A percentile compares a stretch with the other conserved stretches of the same genome.
Conservation (phyloP, 108 stramenopile species). For the Pseudonitzschia multiseries region DNA sequence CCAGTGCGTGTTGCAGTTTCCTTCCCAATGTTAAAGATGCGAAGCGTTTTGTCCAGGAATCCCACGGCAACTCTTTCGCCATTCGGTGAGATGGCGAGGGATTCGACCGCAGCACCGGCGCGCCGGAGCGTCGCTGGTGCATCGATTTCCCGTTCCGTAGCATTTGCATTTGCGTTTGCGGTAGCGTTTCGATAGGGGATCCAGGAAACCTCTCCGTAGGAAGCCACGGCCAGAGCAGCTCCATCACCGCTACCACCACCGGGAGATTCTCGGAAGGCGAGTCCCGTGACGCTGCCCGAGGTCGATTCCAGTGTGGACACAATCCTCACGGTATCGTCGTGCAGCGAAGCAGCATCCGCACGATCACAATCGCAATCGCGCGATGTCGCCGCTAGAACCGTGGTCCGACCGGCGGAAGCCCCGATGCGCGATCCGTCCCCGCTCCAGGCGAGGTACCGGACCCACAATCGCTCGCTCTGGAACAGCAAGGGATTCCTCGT, state of each 20-base stretch:
- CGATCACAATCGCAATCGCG: too few species aligned
- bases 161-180: neutral
- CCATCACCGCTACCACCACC: neutral
- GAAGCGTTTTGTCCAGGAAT: slow-evolving; percentile 7
- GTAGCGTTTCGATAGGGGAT: neutral
- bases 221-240: slow-evolving; percentile 2
- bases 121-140: neutral
- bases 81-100: neutral
- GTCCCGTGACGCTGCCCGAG: neutral
- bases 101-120: slow-evolving; percentile 5
- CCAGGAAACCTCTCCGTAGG: slow-evolving; percentile 5
- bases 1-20: neutral
- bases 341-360: neutral
- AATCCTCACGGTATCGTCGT: neutral
- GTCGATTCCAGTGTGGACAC: neutral
- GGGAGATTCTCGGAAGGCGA: neutral
- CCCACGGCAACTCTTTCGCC: slow-evolving; percentile 3
- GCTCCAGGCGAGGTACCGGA: neutral
- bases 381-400: neutral
- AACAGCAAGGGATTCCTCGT: neutral
- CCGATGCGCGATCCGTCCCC: slow-evolving; percentile 1
- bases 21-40: neutral
- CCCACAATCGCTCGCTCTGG: neutral
- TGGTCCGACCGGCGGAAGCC: slow-evolving; percentile 3
- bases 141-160: too few species aligned